Evolutionary conservation across 306 rosid genomes (phyloP).

Genomic region (Prinsepia uniflora): DNA sequence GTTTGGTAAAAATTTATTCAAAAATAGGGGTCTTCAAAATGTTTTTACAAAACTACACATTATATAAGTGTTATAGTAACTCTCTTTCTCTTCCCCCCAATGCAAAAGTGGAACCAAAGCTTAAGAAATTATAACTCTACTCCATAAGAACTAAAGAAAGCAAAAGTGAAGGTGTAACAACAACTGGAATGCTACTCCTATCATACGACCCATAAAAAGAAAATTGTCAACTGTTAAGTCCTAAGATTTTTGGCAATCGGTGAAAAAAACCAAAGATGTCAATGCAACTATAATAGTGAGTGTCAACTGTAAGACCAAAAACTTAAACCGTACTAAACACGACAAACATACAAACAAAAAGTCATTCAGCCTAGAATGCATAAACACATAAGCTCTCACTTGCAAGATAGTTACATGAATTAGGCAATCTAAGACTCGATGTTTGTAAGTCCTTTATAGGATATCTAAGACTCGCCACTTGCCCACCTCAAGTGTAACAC

Average conservation of each 20-base stretch:
- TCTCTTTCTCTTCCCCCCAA: no score
- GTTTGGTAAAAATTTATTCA: no score
- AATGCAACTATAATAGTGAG: not conserved
- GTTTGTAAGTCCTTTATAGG: conserved; percentile 59
- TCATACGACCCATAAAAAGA: not conserved
- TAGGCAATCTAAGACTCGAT: not conserved
- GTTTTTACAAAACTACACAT: no score
- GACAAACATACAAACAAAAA: not conserved
- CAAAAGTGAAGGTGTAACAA: no score
- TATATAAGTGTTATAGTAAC: no score
- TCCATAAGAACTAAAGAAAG: not conserved
- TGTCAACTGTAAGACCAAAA: not conserved
- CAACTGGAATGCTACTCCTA: no score
- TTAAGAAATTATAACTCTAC: not conserved
- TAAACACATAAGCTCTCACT: not conserved
- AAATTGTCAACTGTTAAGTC: not conserved
- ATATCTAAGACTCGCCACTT: conserved; percentile 37
- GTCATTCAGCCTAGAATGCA: not conserved
- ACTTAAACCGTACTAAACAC: not conserved
- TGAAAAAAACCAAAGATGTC: not conserved
- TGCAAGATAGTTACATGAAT: not conserved
- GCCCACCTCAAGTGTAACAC: no score
- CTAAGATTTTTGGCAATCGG: not conserved
- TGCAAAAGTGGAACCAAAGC: not conserved
- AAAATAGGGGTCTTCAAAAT: no score